Base-by-base conservation (phyloP, 1,139 yeast genomes). In the Pneumocystis sp. region DNA sequence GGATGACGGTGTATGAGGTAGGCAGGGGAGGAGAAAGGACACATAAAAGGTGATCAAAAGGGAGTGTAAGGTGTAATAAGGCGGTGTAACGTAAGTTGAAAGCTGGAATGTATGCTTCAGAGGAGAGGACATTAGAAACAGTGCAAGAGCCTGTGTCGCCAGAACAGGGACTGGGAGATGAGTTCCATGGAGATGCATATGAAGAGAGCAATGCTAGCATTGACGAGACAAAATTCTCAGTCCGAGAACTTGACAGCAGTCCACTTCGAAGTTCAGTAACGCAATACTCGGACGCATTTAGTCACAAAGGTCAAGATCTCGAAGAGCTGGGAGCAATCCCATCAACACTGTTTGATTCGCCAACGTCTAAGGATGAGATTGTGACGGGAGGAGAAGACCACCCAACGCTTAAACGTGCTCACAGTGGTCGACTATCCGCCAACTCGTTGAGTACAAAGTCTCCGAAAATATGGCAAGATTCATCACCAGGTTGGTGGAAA, bases 251-350 rank as follows among this genome's bases (percentile, higher is more conserved):
- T 1, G 57, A 50, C 21, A 50, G 57, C 3, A 50, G 57, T 7
- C 57, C 57, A 15, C 31, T 50, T 8, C 57, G 57, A 12, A 50
- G 57, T n/a, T 50, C 57, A 6, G 57, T 50, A 3, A 50, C 57
- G 2, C 57, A 50, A 6, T 50, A 50, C 25, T 50, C 57, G 17
- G 57, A 50, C 21, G 57, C n/a, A 17, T 50, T 29, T 37, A 59
- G 25, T 7, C 62, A 40, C 21, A 63, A 21, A 19, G 65, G n/a
- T 1, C 56, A 31, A 19, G 70, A 68, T 29, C 65, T 66, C 21
- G 70, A 68, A 45, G 70, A 66, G 64, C 64, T 59, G 17, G 61
- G 65, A 31, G 70, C 70, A 8, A 62, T 68, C 29, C 70, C 70
- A 3, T 66, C 69, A 25, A 64, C 67, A 12, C 62, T 68, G 31